phyloP scores from a whole-genome alignment of 129 eudicot genomes.

The Ambrosia trifida region DNA sequence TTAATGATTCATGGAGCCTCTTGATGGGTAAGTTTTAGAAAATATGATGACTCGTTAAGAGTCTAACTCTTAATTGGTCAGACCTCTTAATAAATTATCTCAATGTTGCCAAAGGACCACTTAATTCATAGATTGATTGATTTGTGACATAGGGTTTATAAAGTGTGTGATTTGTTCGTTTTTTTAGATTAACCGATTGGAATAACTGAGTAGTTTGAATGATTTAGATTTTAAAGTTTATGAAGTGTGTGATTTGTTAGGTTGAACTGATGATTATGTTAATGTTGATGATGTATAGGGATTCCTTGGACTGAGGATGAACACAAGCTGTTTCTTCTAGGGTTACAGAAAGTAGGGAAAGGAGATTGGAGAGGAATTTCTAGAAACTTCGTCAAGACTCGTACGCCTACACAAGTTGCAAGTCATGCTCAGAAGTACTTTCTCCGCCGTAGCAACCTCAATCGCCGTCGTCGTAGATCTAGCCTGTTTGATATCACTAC shows the following conservation, averaged over 20 bases:
- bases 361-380: conserved; percentile 72
- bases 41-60: too few relatives aligned
- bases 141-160: too few relatives aligned
- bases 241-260: neutral
- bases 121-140: too few relatives aligned
- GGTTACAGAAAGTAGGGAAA: conserved; percentile 55
- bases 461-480: conserved; percentile 58
- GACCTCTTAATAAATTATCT: too few relatives aligned
- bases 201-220: neutral
- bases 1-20: too few relatives aligned
- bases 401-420: conserved; percentile 61
- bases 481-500: conserved; percentile 60
- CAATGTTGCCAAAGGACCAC: too few relatives aligned
- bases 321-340: conserved; percentile 55
- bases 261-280: neutral
- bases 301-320: conserved; percentile 67
- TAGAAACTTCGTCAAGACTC: conserved; percentile 50
- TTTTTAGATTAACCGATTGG: conserved; percentile 5
- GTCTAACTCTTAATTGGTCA: too few relatives aligned
- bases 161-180: too few relatives aligned
- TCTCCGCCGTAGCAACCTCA: conserved; percentile 47
- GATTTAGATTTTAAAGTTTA: too few relatives aligned
- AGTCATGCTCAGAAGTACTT: conserved; percentile 70
- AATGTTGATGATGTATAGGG: conserved; percentile 31
- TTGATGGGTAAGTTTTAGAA: too few relatives aligned